These are phyloP conservation scores for Mycocentrospora acerina DNA, from an alignment of 2,329 filamentous ascomycete species.

Conservation along the genomic window DNA sequence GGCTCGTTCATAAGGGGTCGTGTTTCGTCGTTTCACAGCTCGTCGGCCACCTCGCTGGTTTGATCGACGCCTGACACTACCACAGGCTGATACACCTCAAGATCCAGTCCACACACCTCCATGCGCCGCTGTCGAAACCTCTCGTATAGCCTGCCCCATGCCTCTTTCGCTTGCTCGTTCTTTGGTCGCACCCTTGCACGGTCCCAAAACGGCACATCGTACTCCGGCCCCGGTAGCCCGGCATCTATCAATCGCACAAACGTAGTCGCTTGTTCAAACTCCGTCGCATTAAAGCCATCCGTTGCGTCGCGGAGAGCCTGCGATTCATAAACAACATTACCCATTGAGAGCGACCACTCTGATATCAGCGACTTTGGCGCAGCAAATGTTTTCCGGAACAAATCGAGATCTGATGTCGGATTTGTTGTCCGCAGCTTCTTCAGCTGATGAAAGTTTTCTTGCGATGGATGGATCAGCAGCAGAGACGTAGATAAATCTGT, in stretches of 20 bases:
- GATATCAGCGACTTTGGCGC: constrained; percentile 39
- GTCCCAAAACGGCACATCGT: constrained; percentile 49
- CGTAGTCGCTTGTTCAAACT: constrained; percentile 45
- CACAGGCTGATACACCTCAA: constrained; percentile 46
- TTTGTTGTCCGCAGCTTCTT: constrained; percentile 27
- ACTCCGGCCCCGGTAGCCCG: constrained; percentile 53
- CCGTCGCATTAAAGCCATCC: constrained; percentile 48
- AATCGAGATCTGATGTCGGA: constrained; percentile 32
- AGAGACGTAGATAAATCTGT: constrained; percentile 41
- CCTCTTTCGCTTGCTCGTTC: constrained; percentile 49
- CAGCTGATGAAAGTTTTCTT: constrained; percentile 32
- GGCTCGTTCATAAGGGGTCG: too few species aligned
- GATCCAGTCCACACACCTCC: constrained; percentile 55
- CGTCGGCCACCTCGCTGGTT: too few species aligned
- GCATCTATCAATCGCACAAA: constrained; percentile 52
- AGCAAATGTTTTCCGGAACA: constrained; percentile 36
- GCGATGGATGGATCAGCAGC: constrained; percentile 40
- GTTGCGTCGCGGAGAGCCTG: constrained; percentile 27
- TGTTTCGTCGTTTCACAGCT: constrained; percentile 8
- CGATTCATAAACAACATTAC: constrained; percentile 42
- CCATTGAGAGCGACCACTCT: constrained; percentile 41
- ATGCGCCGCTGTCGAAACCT: constrained; percentile 52
- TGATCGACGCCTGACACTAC: constrained; percentile 17
- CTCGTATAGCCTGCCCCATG: constrained; percentile 54
- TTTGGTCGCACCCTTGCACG: constrained; percentile 46